phyloP scores from a whole-genome alignment of 352 stramenopile species.

The Pythium brassicae region DNA sequence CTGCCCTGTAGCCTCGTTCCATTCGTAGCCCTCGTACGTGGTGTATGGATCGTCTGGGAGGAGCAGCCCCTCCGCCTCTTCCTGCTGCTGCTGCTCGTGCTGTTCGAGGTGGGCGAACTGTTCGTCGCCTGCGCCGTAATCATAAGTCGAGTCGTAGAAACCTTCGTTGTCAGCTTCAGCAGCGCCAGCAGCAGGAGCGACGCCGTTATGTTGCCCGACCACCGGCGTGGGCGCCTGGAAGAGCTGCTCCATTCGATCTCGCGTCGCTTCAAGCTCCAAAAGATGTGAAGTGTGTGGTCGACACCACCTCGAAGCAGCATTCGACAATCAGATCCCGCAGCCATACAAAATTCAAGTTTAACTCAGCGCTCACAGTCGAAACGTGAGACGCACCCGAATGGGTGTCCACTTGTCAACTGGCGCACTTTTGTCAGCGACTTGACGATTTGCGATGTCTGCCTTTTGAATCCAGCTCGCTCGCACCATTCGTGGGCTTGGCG shows the following conservation, averaged over 20 bases:
- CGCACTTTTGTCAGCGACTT: too few relatives aligned
- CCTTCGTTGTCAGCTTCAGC: background rate
- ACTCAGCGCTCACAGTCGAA: too few relatives aligned
- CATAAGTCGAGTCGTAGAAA: slow-evolving; percentile 2
- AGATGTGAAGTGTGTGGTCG: background rate
- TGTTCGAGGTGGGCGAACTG: too few relatives aligned
- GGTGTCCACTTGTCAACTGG: too few relatives aligned
- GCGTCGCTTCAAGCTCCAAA: background rate
- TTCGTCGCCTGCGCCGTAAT: background rate
- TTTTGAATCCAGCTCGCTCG: too few relatives aligned
- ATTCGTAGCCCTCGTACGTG: slow-evolving; percentile 8
- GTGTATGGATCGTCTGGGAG: background rate
- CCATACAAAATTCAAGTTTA: too few relatives aligned
- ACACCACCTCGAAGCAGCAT: background rate
- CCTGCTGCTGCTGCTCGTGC: background rate
- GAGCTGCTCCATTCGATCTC: background rate
- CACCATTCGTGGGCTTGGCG: too few relatives aligned
- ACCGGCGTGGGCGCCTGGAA: background rate
- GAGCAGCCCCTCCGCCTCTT: background rate
- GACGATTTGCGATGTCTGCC: too few relatives aligned
- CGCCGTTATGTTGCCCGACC: too few relatives aligned
- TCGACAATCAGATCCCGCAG: too few relatives aligned
- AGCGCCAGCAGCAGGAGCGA: background rate
- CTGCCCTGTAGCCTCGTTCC: slow-evolving; percentile 11
- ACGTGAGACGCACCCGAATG: too few relatives aligned